Evolutionary conservation across 2,329 filamentous ascomycete genomes (phyloP).

Genomic region (Drechslerella coelobrocha): DNA sequence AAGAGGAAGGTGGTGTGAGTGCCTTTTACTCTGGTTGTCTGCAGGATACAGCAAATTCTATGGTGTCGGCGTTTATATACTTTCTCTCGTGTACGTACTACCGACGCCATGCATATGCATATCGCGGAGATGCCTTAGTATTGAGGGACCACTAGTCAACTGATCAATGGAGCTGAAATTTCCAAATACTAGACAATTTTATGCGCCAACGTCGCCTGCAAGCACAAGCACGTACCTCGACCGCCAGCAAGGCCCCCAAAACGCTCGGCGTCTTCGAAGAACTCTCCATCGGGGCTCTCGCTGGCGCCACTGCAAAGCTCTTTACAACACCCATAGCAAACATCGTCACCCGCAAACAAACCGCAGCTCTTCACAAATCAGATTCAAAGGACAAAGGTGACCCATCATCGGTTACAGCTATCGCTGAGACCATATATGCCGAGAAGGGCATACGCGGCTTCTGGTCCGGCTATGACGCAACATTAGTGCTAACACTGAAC

Average conservation of each 20-base stretch:
- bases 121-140: neutral
- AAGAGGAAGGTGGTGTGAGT: conserved; percentile 68
- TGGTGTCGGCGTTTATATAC: conserved; percentile 58
- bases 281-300: conserved; percentile 73
- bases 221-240: conserved; percentile 58
- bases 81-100: conserved; percentile 53
- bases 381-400: neutral
- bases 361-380: conserved; percentile 59
- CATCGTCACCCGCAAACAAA: conserved; percentile 82
- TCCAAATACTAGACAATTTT: conserved; percentile 65
- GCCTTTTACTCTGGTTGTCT: conserved; percentile 74
- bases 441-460: conserved; percentile 78
- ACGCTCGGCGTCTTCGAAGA: conserved; percentile 72
- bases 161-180: too few relatives aligned
- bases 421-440: conserved; percentile 68
- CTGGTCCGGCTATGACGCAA: conserved; percentile 87
- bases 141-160: too few relatives aligned
- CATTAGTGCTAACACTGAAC: conserved; percentile 80
- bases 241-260: conserved; percentile 50
- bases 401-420: conserved; percentile 61
- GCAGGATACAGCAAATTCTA: conserved; percentile 71
- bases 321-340: conserved; percentile 83
- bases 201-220: conserved; percentile 59
- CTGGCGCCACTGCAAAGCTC: conserved; percentile 76
- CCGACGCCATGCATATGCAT: neutral